Evolutionary conservation across 305 asterid species (phyloP), one percentile per base, ranked within the genome.

Genomic region (Fraxinus ornus): DNA sequence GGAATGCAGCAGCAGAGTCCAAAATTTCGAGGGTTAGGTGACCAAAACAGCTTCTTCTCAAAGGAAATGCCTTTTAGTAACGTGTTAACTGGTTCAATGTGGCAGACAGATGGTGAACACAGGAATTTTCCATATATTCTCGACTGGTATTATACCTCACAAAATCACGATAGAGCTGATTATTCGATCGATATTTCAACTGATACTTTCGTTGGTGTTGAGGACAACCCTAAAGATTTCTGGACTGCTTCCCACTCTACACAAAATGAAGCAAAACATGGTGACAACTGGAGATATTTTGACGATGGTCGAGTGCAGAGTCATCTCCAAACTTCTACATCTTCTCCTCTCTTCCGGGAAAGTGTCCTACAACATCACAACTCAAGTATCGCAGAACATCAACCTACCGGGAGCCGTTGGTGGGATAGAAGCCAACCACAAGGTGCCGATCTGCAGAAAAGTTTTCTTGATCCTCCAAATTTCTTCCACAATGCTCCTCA

Each of bases 401-500:
- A 26, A 9, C 84, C 86, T 2, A 88, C 78, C 0, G 86, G 78
- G 90, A 86, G 89, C 83, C 91, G 82, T 8, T 97, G 98, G 99
- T 93, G 98, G 98, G 93, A 85, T 36, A 86, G 98, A 74, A 75
- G 83, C 15, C 80, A 41, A 8, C 82, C 72, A 3, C 90, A 79
- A 57, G 92, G 80, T 30, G 78, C 79, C 3, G 91, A 66, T 55
- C 88, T 84, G 3, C 86, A 85, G 77, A 88, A 97, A 2, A 94
- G 99, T 83, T 97, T 97, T 82, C 85, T 91, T 2, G 97, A 94
- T 82, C 99, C 99, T 33, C 98, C 98, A 3, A 87, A 87, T 81
- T 94, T 92, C 82, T 86, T 35, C 80, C 78, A 22, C 3, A 79
- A 79, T 52, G 76, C 81, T 24, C 30, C 85, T 19, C 76, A 13